Evolutionary conservation across 139 green algal species (phyloP).

Genomic region (Chlorella sp.): DNA sequence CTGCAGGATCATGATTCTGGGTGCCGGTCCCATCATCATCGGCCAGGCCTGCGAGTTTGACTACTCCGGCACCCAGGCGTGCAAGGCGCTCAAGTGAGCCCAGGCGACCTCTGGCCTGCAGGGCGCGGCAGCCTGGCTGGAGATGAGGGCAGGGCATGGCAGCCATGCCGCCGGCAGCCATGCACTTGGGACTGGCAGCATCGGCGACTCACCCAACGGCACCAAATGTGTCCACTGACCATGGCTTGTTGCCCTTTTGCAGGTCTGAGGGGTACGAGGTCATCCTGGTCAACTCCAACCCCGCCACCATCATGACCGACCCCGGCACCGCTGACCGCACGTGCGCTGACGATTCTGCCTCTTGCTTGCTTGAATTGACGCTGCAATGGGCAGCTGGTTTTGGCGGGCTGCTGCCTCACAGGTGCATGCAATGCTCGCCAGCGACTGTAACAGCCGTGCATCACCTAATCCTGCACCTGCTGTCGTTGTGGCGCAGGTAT

Average conservation of each 20-base stretch:
- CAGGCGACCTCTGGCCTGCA: background rate
- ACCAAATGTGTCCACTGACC: too few relatives aligned
- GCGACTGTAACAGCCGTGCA: too few relatives aligned
- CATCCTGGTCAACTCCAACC: conserved; percentile 98
- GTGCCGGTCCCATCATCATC: conserved; percentile 98
- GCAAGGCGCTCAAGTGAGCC: conserved; percentile 94
- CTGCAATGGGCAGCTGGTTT: too few relatives aligned
- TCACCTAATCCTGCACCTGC: too few relatives aligned
- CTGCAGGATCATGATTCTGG: conserved; percentile 86
- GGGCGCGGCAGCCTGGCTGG: background rate
- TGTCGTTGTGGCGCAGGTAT: conserved; percentile 65
- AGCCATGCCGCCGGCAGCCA: background rate
- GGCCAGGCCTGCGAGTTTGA: conserved; percentile 99
- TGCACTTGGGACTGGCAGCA: background rate
- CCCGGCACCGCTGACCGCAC: conserved; percentile 96
- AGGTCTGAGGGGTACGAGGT: conserved; percentile 96
- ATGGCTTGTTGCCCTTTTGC: too few relatives aligned
- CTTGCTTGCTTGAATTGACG: too few relatives aligned
- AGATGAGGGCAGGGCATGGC: background rate
- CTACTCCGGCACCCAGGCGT: conserved; percentile 98
- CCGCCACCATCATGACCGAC: conserved; percentile 99
- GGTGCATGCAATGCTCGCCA: too few relatives aligned
- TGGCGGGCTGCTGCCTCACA: too few relatives aligned
- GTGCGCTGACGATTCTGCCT: too few relatives aligned
- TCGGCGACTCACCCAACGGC: too few relatives aligned